phyloP scores from a whole-genome alignment of 176 grass and related monocot species.

The Thinopyrum elongatum region DNA sequence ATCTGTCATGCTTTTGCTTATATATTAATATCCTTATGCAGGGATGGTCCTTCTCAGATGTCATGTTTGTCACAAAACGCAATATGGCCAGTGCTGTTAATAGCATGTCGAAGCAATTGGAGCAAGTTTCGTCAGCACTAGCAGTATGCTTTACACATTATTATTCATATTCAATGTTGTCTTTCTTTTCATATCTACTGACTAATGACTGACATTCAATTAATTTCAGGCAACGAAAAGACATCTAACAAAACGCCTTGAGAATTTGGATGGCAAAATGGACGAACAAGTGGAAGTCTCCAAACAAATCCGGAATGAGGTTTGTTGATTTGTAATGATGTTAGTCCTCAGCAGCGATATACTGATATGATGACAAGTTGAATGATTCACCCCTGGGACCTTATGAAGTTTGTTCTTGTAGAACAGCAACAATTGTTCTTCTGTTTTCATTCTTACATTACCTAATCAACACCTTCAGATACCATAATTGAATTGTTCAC shows the following conservation, averaged over 20 bases:
- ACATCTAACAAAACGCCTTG: conserved; percentile 76
- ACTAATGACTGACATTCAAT: not conserved
- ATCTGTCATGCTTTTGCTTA: conserved; percentile 8
- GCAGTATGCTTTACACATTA: conserved; percentile 55
- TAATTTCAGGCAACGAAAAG: conserved; percentile 80
- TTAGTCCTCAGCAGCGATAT: not conserved
- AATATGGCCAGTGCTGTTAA: conserved; percentile 87
- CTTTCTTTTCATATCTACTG: not conserved
- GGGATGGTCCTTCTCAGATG: conserved; percentile 89
- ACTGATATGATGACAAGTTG: not conserved
- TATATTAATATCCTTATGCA: conserved; percentile 47
- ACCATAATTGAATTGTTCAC: not conserved
- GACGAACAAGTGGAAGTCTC: conserved; percentile 83
- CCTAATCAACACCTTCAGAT: not conserved
- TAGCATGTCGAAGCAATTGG: conserved; percentile 90
- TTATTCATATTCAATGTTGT: conserved; percentile 10
- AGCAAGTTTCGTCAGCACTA: conserved; percentile 79
- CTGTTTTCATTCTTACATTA: not conserved
- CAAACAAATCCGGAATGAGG: conserved; percentile 83
- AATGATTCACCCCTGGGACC: not conserved
- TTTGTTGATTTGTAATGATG: conserved; percentile 33
- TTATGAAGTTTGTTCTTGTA: not conserved
- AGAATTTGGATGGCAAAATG: conserved; percentile 95
- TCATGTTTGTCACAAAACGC: conserved; percentile 94
- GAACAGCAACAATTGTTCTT: not conserved